Evolutionary conservation across 495 filamentous ascomycete species (phyloP).

Genomic region (Pyrenopolyporus hunteri): DNA sequence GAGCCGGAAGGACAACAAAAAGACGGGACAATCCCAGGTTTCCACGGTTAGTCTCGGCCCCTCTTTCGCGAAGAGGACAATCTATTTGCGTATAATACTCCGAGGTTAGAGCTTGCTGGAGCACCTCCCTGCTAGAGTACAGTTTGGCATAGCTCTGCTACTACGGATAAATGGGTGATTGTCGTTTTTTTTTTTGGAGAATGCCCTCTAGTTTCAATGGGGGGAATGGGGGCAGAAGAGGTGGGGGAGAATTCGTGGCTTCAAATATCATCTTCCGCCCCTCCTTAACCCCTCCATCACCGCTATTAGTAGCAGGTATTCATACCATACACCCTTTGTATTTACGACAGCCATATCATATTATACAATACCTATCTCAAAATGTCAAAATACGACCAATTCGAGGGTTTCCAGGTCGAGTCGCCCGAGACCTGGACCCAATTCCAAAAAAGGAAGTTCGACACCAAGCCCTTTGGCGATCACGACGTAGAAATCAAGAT

Average conservation of each 20-base stretch:
- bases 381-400: conserved; percentile 44
- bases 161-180: conserved; percentile 28
- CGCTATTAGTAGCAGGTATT: conserved; percentile 2
- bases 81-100: conserved; percentile 1
- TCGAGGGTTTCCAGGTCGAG: conserved; percentile 61
- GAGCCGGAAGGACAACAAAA: conserved; percentile 1
- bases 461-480: conserved; percentile 63
- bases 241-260: conserved; percentile 3
- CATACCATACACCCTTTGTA: conserved; percentile 1
- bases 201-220: conserved; percentile 1
- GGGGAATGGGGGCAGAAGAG: not conserved
- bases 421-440: conserved; percentile 57
- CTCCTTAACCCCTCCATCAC: conserved; percentile 15
- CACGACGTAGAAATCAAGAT: conserved; percentile 62
- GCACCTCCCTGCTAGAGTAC: not conserved
- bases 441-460: conserved; percentile 63
- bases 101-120: conserved; percentile 1
- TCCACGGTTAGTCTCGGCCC: conserved; percentile 18
- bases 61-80: conserved; percentile 15
- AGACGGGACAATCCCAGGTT: too few relatives aligned
- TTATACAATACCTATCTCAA: conserved; percentile 9
- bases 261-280: conserved; percentile 11
- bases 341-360: not conserved
- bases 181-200: not conserved
- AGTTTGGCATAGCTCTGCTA: not conserved